Evolutionary conservation across 306 rosid species (phyloP).

Genomic region (Albizia julibrissin): DNA sequence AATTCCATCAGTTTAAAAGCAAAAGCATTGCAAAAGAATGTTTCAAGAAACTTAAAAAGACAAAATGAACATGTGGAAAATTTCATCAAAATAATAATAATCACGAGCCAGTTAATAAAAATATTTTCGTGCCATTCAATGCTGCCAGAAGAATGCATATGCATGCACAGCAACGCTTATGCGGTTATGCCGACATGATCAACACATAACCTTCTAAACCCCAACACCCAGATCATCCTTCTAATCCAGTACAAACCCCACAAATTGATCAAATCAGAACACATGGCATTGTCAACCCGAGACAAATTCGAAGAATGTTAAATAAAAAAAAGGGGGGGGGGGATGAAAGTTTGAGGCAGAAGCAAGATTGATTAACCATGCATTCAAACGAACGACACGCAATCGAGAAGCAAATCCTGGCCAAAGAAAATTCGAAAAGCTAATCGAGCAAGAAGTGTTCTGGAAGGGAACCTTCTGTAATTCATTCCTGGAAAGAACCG

Average conservation of each 20-base stretch:
- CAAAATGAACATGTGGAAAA: neutral
- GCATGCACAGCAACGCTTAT: neutral
- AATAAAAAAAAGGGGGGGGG: neutral
- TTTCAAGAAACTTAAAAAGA: neutral
- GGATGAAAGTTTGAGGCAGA: neutral
- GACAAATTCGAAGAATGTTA: neutral
- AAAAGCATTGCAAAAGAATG: neutral
- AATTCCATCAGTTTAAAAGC: neutral
- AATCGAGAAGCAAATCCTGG: conserved; percentile 5
- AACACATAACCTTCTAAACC: neutral
- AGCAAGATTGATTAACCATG: neutral
- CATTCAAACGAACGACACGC: neutral
- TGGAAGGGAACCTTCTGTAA: conserved; percentile 76
- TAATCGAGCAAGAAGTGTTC: neutral
- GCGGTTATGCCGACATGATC: neutral
- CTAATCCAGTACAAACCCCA: conserved; percentile 14
- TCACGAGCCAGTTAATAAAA: neutral
- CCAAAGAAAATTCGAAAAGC: neutral
- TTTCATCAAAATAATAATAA: too few species aligned
- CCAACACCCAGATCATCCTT: conserved; percentile 4
- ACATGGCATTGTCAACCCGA: neutral
- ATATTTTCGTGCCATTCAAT: neutral
- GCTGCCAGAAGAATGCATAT: neutral
- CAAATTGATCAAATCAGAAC: neutral
- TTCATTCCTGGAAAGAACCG: conserved; percentile 48